Conservation (phyloP, 345 rosid species). For the Populus simonii region DNA sequence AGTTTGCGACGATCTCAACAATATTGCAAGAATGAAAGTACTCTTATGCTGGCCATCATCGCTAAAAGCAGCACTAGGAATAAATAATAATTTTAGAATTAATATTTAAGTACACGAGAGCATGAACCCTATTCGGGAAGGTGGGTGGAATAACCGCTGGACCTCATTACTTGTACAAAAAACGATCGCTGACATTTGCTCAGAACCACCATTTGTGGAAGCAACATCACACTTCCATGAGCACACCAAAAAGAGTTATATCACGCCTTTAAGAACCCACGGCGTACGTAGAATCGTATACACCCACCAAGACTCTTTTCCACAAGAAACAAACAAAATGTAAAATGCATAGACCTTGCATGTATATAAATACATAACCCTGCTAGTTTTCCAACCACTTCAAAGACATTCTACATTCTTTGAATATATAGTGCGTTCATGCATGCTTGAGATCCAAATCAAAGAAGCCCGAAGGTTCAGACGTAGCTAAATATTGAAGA, state of each 20-base stretch:
- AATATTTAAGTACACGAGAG: not conserved
- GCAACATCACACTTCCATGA: constrained; percentile 15
- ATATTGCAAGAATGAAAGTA: not conserved
- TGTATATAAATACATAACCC: constrained; percentile 10
- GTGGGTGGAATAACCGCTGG: constrained; percentile 23
- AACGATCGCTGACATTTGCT: not conserved
- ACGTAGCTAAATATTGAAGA: not conserved
- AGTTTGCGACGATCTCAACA: not conserved
- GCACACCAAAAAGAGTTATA: not conserved
- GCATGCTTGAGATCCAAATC: not conserved
- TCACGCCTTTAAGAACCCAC: constrained; percentile 6
- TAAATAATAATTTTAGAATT: not conserved
- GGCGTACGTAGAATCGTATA: constrained; percentile 5
- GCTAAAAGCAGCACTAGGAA: not conserved
- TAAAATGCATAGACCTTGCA: not conserved
- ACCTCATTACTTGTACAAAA: constrained; percentile 23
- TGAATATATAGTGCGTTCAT: not conserved
- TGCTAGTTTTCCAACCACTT: not conserved
- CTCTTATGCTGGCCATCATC: not conserved
- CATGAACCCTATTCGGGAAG: constrained; percentile 1
- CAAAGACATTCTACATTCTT: not conserved
- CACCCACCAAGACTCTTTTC: not conserved
- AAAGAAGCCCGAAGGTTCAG: too few species aligned
- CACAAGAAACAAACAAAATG: not conserved
- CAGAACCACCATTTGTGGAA: constrained; percentile 5